These are phyloP conservation scores for Globisporangium abappressorium DNA, from an alignment of 352 stramenopile species.

Conservation along the genomic window DNA sequence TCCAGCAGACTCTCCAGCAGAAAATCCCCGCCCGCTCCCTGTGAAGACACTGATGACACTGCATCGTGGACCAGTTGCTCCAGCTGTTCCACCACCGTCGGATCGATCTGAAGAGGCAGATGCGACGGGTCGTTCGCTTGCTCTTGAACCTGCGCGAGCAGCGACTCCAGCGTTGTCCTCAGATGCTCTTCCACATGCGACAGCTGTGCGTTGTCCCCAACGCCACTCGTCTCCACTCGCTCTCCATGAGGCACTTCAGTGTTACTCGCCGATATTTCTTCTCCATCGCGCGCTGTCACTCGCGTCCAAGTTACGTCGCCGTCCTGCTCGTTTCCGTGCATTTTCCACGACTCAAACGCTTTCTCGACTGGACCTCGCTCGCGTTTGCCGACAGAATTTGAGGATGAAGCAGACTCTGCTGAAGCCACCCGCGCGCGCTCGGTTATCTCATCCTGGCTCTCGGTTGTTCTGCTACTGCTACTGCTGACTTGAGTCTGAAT, in stretches of 20 bases:
- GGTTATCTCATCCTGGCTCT: neutral
- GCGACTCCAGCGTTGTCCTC: conserved; percentile 19
- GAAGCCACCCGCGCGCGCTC: neutral
- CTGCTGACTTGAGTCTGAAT: neutral
- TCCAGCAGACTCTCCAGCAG: conserved; percentile 21
- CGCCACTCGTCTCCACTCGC: neutral
- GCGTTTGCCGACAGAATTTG: no score
- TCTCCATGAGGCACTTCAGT: neutral
- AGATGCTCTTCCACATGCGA: conserved; percentile 12
- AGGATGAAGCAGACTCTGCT: neutral
- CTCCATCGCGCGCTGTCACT: neutral
- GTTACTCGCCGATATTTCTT: neutral
- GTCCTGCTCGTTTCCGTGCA: conserved; percentile 4
- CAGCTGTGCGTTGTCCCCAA: neutral
- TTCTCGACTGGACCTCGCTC: neutral
- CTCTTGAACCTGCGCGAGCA: conserved; percentile 19
- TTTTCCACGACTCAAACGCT: conserved; percentile 10
- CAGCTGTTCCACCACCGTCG: conserved; percentile 20
- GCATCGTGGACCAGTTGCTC: conserved; percentile 24
- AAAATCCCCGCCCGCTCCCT: neutral
- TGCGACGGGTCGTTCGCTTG: conserved; percentile 14
- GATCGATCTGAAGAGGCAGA: neutral
- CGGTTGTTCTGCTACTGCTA: neutral
- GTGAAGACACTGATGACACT: neutral
- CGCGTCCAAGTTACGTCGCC: neutral